phyloP scores from a whole-genome alignment of 768 basidiomycete species.

The Leucocoprinus birnbaumii region DNA sequence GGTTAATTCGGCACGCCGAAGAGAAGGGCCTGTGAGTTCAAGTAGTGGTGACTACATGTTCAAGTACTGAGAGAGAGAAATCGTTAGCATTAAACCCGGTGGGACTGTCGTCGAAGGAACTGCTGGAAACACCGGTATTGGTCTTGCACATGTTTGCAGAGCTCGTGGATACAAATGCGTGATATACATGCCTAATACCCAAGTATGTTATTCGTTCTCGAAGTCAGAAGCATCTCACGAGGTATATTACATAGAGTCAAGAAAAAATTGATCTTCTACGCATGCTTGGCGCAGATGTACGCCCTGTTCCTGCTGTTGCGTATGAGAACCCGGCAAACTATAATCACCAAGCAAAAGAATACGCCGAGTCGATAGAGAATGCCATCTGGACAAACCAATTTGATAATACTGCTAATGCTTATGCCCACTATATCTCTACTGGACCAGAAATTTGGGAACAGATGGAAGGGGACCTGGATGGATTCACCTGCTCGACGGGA shows the following conservation, averaged over 20 bases:
- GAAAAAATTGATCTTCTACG: conserved; percentile 97
- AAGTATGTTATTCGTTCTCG: conserved; percentile 41
- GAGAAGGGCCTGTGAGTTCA: conserved; percentile 67
- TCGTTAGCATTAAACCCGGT: conserved; percentile 74
- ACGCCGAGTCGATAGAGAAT: conserved; percentile 69
- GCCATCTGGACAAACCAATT: conserved; percentile 98
- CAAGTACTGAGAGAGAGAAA: not conserved
- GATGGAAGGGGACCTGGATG: conserved; percentile 74
- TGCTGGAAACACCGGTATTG: conserved; percentile 97
- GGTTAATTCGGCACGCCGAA: conserved; percentile 85
- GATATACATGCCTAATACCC: conserved; percentile 97
- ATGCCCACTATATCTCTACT: conserved; percentile 85
- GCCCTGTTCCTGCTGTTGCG: conserved; percentile 94
- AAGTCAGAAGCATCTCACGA: not conserved
- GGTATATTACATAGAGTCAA: conserved; percentile 61
- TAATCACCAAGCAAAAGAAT: conserved; percentile 95
- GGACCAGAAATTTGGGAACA: conserved; percentile 98
- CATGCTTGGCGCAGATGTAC: conserved; percentile 97
- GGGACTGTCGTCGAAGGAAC: conserved; percentile 98
- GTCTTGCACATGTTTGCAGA: conserved; percentile 92
- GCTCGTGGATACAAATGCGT: conserved; percentile 94
- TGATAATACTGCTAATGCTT: conserved; percentile 91
- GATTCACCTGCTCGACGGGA: conserved; percentile 92
- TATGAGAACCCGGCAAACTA: conserved; percentile 96
- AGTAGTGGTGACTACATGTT: not conserved